Evolutionary conservation across 1,139 yeast species (phyloP).

Genomic region (Protomyces pachydermus): DNA sequence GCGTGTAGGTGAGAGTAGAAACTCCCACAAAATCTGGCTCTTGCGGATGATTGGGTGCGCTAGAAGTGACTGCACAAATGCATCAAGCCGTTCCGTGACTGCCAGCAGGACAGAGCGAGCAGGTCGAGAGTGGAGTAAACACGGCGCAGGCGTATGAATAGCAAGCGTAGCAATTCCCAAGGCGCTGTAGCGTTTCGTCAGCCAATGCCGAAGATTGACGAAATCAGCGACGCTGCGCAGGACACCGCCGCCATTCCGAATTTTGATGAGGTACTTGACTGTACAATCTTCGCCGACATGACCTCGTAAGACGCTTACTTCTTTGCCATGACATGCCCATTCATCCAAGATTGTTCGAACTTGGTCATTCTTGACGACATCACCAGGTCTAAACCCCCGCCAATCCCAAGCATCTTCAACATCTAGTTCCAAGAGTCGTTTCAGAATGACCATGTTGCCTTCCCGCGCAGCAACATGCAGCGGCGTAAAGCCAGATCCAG

Average conservation of each 20-base stretch:
- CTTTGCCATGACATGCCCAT: slow-evolving; percentile 19
- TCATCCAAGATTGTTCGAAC: slow-evolving; percentile 49
- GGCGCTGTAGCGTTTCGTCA: slow-evolving; percentile 35
- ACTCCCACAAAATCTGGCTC: slow-evolving; percentile 46
- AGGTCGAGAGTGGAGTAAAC: slow-evolving; percentile 39
- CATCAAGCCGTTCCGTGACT: slow-evolving; percentile 48
- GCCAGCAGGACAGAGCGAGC: slow-evolving; percentile 46
- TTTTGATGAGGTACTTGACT: slow-evolving; percentile 19
- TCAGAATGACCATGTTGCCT: slow-evolving; percentile 15
- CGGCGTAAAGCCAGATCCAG: slow-evolving; percentile 40
- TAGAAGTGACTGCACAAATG: slow-evolving; percentile 45
- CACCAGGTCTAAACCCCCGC: slow-evolving; percentile 40
- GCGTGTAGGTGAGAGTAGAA: slow-evolving; percentile 42
- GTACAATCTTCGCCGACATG: slow-evolving; percentile 25
- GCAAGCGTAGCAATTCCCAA: slow-evolving; percentile 36
- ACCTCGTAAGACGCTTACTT: slow-evolving; percentile 13
- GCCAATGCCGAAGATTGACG: slow-evolving; percentile 42
- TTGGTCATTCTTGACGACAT: slow-evolving; percentile 47
- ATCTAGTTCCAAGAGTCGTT: slow-evolving; percentile 14
- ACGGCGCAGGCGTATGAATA: slow-evolving; percentile 34
- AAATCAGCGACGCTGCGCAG: slow-evolving; percentile 41
- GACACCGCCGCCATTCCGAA: slow-evolving; percentile 15
- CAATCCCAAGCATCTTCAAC: slow-evolving; percentile 25
- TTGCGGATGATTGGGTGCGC: slow-evolving; percentile 39
- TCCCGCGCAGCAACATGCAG: slow-evolving; percentile 27